Base-by-base conservation (phyloP, 2,329 filamentous ascomycete species). In the Aspergillus persii region DNA sequence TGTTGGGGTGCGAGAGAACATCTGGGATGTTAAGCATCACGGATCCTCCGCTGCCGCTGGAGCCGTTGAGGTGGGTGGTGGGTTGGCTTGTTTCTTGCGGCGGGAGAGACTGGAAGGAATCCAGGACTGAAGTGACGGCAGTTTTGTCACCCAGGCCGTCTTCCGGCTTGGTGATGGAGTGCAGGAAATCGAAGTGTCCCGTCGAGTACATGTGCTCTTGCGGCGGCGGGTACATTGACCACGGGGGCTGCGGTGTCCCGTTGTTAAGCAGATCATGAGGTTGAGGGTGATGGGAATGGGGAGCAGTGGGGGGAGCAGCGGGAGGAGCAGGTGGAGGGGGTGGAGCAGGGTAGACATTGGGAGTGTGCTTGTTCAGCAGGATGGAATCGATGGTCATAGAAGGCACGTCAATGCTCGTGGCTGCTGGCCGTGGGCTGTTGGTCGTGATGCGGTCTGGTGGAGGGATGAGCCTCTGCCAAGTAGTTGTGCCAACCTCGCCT, bases 401-500 rank as follows among this genome's bases (percentile, higher is more conserved):
- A 30, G 71, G 73, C 12, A 76, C 69, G 50, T 74, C 73, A 41
- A 74, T 67, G 8, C 71, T 72, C 15, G 68, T 61, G n/a, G 68
- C 61, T 3, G 60, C 60, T 9, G 72, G 66, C 26, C 69, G 66
- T 1, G 77, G 75, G 57, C 76, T 79, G 50, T 75, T 77, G 7
- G 71, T 74, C 4, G 69, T 62, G 31, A 65, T 73, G 11, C 74
- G 71, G 36, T 73, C 71, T 0, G 76, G 69, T 1, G 74, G 74
- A 29, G 75, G 71, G 27, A 77, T 70, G 29, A 81, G 62, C 50
- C 70, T 74, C 59, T 76, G 72, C 79, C 79, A 81, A 12, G 75
- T 78, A 1, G 79, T 80, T 2, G 73, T 77, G 31, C 77, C 77
- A 27, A 74, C 73, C 57, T 78, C 72, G 6, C 70, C 70, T 15